Conservation (phyloP, 345 rosid genomes). For the Raphanus raphanistrum region DNA sequence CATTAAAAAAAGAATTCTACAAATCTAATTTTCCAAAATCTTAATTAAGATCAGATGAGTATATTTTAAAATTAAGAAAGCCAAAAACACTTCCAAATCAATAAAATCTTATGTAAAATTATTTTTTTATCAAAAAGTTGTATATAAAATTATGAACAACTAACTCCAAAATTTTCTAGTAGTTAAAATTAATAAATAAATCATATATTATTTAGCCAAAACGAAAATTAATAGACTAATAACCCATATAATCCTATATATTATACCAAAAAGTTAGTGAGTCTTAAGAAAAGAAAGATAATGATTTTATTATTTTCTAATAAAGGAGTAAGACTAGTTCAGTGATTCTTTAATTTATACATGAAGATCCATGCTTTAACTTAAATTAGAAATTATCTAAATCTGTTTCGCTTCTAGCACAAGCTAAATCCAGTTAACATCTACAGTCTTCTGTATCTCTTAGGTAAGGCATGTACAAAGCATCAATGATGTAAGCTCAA, state of each 20-base stretch:
- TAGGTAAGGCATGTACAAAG: constrained; percentile 16
- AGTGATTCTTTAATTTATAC: too few species aligned
- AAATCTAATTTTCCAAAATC: neutral
- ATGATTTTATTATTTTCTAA: too few species aligned
- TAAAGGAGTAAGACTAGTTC: neutral
- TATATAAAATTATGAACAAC: neutral
- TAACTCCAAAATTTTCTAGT: neutral
- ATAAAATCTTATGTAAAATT: neutral
- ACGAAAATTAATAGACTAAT: neutral
- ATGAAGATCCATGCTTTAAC: too few species aligned
- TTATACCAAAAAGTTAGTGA: neutral
- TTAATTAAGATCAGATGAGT: neutral
- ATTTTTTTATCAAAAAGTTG: neutral
- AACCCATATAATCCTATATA: neutral
- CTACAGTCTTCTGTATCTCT: neutral
- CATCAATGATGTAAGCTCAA: too few species aligned
- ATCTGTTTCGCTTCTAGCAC: constrained; percentile 49
- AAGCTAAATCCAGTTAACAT: constrained; percentile 35
- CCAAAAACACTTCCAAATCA: neutral
- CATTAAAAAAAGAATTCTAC: neutral
- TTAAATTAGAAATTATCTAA: too few species aligned
- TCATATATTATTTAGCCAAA: neutral
- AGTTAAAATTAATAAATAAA: neutral
- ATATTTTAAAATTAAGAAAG: neutral
- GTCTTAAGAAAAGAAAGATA: neutral